Evolutionary conservation across 1,139 yeast species (phyloP).

Genomic region (Blastobotrys petasosporus): DNA sequence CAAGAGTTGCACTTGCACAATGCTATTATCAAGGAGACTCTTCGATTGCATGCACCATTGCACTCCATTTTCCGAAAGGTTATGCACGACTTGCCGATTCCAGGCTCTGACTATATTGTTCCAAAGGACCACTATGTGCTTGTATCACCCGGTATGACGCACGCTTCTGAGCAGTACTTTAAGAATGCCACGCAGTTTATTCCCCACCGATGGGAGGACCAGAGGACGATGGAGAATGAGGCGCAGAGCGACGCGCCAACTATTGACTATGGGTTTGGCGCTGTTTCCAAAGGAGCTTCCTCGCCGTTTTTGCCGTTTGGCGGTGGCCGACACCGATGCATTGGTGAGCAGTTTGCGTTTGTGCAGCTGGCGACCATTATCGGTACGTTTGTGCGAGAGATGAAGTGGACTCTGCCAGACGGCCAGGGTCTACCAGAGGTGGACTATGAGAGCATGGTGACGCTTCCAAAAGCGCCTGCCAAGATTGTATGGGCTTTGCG

Average conservation of each 20-base stretch:
- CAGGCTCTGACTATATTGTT: constrained; percentile 71
- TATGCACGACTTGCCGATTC: constrained; percentile 68
- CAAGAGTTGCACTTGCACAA: constrained; percentile 76
- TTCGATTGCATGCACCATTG: constrained; percentile 92
- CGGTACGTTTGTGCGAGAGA: constrained; percentile 65
- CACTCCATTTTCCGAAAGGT: constrained; percentile 96
- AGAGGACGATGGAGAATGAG: constrained; percentile 38
- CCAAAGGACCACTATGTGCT: constrained; percentile 87
- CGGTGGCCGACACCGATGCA: constrained; percentile 99
- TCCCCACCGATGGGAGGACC: constrained; percentile 84
- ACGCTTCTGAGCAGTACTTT: constrained; percentile 69
- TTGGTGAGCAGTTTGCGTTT: constrained; percentile 97
- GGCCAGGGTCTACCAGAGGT: constrained; percentile 61
- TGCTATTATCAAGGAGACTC: constrained; percentile 82
- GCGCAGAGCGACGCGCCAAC: constrained; percentile 42
- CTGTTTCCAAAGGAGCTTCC: constrained; percentile 89
- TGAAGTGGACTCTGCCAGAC: constrained; percentile 66
- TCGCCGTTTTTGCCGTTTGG: constrained; percentile 97
- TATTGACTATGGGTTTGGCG: constrained; percentile 93
- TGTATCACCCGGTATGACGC: constrained; percentile 91
- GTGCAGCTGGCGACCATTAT: constrained; percentile 86
- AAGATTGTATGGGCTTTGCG: constrained; percentile 57
- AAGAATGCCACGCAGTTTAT: constrained; percentile 60
- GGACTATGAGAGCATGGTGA: constrained; percentile 91
- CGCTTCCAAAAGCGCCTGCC: constrained; percentile 80